Percentiles rank a stretch among this genome's conserved stretches.
phyloP scores from a whole-genome alignment of 306 rosid species.

The Cercis canadensis region DNA sequence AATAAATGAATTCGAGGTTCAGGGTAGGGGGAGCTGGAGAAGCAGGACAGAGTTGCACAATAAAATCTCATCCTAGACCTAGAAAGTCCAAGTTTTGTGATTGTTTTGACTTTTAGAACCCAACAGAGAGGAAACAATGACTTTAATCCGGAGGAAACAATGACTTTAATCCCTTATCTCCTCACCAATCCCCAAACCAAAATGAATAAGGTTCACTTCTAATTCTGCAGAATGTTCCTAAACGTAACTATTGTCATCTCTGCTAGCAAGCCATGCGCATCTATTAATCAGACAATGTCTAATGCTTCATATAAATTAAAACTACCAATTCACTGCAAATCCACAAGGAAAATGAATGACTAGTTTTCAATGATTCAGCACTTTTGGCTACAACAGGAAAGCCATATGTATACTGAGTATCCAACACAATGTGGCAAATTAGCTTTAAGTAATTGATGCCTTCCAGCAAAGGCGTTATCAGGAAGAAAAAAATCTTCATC shows the following conservation, averaged over 20 bases:
- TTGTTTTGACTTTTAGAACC: neutral
- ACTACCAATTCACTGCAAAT: neutral
- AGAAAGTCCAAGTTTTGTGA: neutral
- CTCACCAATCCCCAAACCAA: no score
- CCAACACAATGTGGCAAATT: neutral
- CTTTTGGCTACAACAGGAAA: neutral
- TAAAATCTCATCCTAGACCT: constrained; percentile 4
- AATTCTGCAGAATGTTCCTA: no score
- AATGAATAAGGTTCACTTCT: neutral
- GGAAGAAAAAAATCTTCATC: neutral
- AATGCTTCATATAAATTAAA: constrained; percentile 13
- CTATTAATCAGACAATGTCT: neutral
- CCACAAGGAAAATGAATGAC: neutral
- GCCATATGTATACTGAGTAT: neutral
- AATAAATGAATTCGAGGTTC: neutral
- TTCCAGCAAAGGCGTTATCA: neutral
- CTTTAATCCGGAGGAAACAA: neutral
- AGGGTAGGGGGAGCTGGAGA: neutral
- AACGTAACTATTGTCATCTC: neutral
- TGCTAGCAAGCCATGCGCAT: neutral
- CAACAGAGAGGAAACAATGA: neutral
- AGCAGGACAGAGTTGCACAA: neutral
- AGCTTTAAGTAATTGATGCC: neutral
- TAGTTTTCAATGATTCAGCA: neutral
- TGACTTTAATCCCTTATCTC: no score